Evolutionary conservation across 441 rosid species (phyloP).

Genomic region (Theobroma grandiflorum): DNA sequence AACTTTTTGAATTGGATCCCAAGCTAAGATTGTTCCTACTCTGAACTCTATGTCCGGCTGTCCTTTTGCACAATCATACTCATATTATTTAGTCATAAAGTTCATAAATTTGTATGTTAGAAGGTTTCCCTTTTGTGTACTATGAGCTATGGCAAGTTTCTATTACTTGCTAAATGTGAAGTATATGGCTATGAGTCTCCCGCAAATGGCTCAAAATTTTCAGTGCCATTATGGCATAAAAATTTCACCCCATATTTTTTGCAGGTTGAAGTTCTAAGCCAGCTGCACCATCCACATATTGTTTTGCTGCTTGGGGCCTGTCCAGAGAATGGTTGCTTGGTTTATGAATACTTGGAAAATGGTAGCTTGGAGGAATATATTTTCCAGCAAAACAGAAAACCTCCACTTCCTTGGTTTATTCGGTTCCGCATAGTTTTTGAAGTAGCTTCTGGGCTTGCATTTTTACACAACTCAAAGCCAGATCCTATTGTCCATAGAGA

Average conservation of each 20-base stretch:
- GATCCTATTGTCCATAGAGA: slow-evolving; percentile 94
- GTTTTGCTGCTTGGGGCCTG: slow-evolving; percentile 93
- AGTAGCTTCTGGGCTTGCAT: slow-evolving; percentile 87
- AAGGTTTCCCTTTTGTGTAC: neutral
- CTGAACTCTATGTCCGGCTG: neutral
- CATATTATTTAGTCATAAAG: neutral
- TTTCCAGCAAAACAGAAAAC: slow-evolving; percentile 59
- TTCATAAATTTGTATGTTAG: neutral
- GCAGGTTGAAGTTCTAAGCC: slow-evolving; percentile 90
- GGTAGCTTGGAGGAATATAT: slow-evolving; percentile 85
- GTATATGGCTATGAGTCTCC: neutral
- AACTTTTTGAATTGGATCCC: neutral
- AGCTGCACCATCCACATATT: slow-evolving; percentile 77
- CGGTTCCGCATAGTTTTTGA: slow-evolving; percentile 75
- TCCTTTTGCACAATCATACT: neutral
- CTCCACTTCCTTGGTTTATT: slow-evolving; percentile 84
- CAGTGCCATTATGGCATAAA: neutral
- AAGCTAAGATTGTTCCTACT: neutral
- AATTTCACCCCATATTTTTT: slow-evolving; percentile 8
- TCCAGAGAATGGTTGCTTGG: slow-evolving; percentile 84
- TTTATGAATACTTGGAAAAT: slow-evolving; percentile 88
- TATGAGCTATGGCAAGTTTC: neutral
- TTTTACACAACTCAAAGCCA: slow-evolving; percentile 93
- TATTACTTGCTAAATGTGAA: neutral
- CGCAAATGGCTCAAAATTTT: neutral